Evolutionary conservation across 352 stramenopile genomes (phyloP).

Genomic region (Globisporangium rhizosaccharum): DNA sequence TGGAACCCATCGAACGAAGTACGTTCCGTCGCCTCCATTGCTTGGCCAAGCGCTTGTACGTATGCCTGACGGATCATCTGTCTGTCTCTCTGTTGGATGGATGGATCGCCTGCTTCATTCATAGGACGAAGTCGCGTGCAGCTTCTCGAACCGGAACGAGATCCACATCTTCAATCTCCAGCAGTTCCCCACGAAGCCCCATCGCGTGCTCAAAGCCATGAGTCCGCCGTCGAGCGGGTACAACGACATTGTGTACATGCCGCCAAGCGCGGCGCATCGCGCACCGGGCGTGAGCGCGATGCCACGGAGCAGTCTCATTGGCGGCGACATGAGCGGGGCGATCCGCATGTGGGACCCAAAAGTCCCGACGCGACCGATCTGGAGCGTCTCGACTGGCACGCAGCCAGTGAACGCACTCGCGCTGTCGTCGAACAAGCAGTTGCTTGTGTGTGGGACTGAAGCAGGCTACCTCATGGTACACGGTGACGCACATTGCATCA

Average conservation of each 20-base stretch:
- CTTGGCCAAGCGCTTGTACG: background rate
- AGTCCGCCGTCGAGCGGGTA: slow-evolving; percentile 73
- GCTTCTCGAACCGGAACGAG: slow-evolving; percentile 66
- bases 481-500: background rate
- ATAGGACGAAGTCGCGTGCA: slow-evolving; percentile 72
- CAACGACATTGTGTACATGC: slow-evolving; percentile 67
- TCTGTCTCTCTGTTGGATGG: background rate
- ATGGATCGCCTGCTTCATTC: too few relatives aligned
- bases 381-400: slow-evolving; percentile 44
- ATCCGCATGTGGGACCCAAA: slow-evolving; percentile 66
- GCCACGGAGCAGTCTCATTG: slow-evolving; percentile 30
- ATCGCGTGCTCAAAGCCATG: slow-evolving; percentile 52
- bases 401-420: slow-evolving; percentile 44
- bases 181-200: slow-evolving; percentile 61
- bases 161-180: slow-evolving; percentile 70
- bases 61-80: background rate
- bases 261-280: background rate
- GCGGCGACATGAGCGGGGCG: slow-evolving; percentile 53
- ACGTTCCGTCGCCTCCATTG: background rate
- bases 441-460: slow-evolving; percentile 58
- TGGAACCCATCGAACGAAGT: slow-evolving; percentile 77
- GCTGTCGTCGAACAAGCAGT: slow-evolving; percentile 38
- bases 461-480: slow-evolving; percentile 49
- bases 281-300: slow-evolving; percentile 8
- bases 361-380: slow-evolving; percentile 42